Base-by-base conservation (phyloP, 1,284 basidiomycete species). In the Microbotryum saponariae region DNA sequence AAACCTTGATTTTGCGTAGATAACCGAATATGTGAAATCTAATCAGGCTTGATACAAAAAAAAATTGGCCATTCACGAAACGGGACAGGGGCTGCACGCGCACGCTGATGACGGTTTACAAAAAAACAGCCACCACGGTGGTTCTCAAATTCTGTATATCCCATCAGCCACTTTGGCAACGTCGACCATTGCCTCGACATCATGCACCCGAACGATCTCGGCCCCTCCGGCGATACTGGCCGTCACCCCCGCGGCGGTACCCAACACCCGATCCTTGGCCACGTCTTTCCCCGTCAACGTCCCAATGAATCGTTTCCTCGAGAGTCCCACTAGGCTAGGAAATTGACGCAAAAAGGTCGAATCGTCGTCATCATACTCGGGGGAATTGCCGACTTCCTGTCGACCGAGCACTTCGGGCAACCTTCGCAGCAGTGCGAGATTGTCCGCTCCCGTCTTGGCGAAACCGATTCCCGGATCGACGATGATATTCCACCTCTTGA, bases 401-500 rank as follows among this genome's bases (percentile, higher is more conserved):
- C 53, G 18, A 12, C 61, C 78, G 0, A 82, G 82, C 42, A 89
- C 73, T 21, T 73, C 70, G 0, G 76, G 70, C 2, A 85, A 79
- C 45, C 81, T 70, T 8, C 84, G 79, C 54, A 96, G 75, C 6
- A 96, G 73, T 61, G 80, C 79, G 27, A 94, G 69, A 75, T 96
- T 94, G 4, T 83, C 89, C 23, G 85, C 79, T 1, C 85, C 75
- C 0, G 84, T 82, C 76, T 98, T 98, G 73, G 93, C 94, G 74
- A 97, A 99, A 7, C 96, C 94, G 56, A 98, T 79, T 0, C 96
- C 94, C 1, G 94, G 91, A 76, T 97, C 96, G 16, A 89, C 80
- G 56, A 97, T 82, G 60, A 97, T 84, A 68, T 91, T 82, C 94
- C 94, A 99, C 37, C 90, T 77, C 58, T 88, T 81, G 6, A 98